Percentiles rank a stretch among this genome's conserved stretches.
phyloP scores from a whole-genome alignment of 306 rosid genomes.

The Vicia sativa region DNA sequence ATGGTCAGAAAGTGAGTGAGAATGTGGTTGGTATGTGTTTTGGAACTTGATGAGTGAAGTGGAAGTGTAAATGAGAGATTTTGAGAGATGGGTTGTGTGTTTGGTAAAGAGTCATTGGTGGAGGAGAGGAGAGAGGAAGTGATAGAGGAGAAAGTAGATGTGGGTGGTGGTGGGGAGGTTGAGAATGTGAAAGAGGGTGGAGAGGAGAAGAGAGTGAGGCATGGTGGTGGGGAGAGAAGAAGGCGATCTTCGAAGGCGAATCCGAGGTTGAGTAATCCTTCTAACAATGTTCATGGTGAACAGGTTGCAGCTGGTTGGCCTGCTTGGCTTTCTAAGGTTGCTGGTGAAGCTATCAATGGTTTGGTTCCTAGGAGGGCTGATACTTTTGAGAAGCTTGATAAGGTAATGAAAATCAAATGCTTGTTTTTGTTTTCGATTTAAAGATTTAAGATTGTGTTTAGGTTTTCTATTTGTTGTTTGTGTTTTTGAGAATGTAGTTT shows the following conservation, averaged over 20 bases:
- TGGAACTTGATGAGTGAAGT: conserved; percentile 35
- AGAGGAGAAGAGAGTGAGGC: conserved; percentile 54
- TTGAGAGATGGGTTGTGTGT: conserved; percentile 85
- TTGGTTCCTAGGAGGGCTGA: conserved; percentile 93
- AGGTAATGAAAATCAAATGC: conserved; percentile 45
- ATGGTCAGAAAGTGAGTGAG: conserved; percentile 45
- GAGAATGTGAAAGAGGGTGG: conserved; percentile 56
- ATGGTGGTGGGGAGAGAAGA: conserved; percentile 67
- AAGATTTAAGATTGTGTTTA: conserved; percentile 17
- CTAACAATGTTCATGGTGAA: conserved; percentile 87
- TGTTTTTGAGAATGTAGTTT: conserved; percentile 31
- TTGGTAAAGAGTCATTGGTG: conserved; percentile 59
- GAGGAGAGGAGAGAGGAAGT: conserved; percentile 50
- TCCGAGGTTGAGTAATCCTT: conserved; percentile 86
- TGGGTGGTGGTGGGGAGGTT: conserved; percentile 46
- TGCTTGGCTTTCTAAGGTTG: conserved; percentile 95
- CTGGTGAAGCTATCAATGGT: conserved; percentile 97
- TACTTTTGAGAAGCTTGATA: conserved; percentile 89
- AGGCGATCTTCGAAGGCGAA: conserved; percentile 80
- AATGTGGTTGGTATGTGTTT: conserved; percentile 45
- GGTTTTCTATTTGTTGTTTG: conserved; percentile 22
- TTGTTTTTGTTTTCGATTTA: conserved; percentile 16
- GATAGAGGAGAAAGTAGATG: conserved; percentile 45
- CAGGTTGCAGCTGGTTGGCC: conserved; percentile 99
- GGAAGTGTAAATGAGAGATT: conserved; percentile 54